Evolutionary conservation across 1,284 basidiomycete species (phyloP).

Genomic region (Ceratobasidium sp.): DNA sequence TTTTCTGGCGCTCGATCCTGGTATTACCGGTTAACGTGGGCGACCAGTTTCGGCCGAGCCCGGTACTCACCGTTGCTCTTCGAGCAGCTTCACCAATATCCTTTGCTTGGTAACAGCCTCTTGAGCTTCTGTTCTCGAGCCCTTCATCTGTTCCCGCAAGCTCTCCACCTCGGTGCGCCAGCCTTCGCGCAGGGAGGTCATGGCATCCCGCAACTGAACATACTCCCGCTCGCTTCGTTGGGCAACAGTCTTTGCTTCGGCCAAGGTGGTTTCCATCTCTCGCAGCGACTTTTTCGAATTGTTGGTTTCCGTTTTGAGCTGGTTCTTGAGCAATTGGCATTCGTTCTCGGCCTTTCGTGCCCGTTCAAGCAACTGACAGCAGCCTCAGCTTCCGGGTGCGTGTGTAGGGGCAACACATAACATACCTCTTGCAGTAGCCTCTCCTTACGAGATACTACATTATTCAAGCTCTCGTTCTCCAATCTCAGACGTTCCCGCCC

Average conservation of each 20-base stretch:
- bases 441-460: conserved; percentile 85
- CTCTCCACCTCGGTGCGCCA: conserved; percentile 72
- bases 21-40: conserved; percentile 41
- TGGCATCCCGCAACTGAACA: conserved; percentile 71
- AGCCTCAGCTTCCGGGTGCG: conserved; percentile 15
- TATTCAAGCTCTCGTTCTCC: conserved; percentile 85
- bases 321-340: conserved; percentile 65
- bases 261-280: conserved; percentile 74
- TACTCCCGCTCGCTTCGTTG: conserved; percentile 81
- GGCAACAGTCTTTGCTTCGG: conserved; percentile 74
- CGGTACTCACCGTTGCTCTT: conserved; percentile 60
- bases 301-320: conserved; percentile 73
- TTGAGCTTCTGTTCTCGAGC: conserved; percentile 63
- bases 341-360: conserved; percentile 82
- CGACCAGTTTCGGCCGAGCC: neutral
- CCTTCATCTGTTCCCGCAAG: conserved; percentile 71
- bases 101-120: conserved; percentile 40
- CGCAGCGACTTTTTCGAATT: conserved; percentile 73
- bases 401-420: conserved; percentile 38
- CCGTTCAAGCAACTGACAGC: conserved; percentile 70
- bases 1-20: conserved; percentile 50
- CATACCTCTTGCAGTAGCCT: conserved; percentile 78
- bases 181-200: conserved; percentile 69
- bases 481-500: conserved; percentile 76
- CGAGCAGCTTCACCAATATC: conserved; percentile 60